Evolutionary conservation across 2,329 filamentous ascomycete species (phyloP), one percentile per base, ranked within the genome.

Genomic region (Arthrinium phaeospermum): DNA sequence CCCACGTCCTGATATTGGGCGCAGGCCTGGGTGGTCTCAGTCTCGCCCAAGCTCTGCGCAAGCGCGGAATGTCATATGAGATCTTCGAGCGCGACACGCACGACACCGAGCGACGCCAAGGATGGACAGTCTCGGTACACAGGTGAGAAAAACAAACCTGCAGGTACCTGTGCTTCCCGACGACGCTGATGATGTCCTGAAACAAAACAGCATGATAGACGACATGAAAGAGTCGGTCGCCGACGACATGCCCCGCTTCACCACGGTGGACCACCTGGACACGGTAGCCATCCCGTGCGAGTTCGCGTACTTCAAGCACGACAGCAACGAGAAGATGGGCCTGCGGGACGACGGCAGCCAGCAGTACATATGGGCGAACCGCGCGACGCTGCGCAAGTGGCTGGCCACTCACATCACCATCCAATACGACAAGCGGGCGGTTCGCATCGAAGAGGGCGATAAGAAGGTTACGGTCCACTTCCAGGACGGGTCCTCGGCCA

Each of bases 361-460:
- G 13, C 46, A 16, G 1, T 46, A 73, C 5, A 67, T 79, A 12
- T 75, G 78, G 22, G 74, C 76, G 3, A 75, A 79, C 68, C 75
- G 78, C 16, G 68, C 72, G 6, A 71, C 72, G 14, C 71, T 80
- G 12, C 75, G 79, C 14, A 53, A 76, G 24, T 80, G 78, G 78
- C 76, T 80, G 10, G 72, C 75, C 3, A 78, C 75, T 0, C 22
- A 74, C 22, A 75, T 80, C n/a, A 72, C 75, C 14, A 74, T 80
- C 41, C 78, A 77, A 16, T 80, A 77, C 76, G 72, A 73, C 30
- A 79, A 78, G 71, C 73, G 57, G 14, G 71, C 75, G 16, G 13
- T 49, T 14, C 67, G 51, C 13, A 71, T 80, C 13, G 75, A 78
- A n/a, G 72, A 77, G 3, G 53, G 53, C 3, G 71, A 72, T 7